Evolutionary conservation across 2,329 filamentous ascomycete species (phyloP), one percentile per base, ranked within the genome.

Genomic region (Trichoderma aggressivum): DNA sequence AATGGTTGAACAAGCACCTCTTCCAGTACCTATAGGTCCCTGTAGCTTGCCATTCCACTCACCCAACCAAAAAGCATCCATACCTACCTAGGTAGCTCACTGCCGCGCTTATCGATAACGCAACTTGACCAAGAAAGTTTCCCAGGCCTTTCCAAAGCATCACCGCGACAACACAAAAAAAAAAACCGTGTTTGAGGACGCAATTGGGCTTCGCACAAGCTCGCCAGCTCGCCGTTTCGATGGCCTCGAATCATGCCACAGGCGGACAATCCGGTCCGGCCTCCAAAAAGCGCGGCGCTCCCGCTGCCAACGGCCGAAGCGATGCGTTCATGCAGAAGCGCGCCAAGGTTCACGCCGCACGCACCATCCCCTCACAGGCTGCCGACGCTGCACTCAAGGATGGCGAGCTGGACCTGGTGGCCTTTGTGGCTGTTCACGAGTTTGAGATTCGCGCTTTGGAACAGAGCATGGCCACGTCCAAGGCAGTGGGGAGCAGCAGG

Each of bases 371-470:
- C 50, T 80, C 83, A 21, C 86, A 88, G 75, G 80, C 82, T 18
- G 82, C 86, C 18, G 83, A 87, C 53, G 83, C 83, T 11, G 86
- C 85, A 7, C 80, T 88, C 28, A 85, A 85, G 64, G 89, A 92
- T 81, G 96, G 95, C 78, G 91, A 97, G 78, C 86, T 99, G 72
- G 91, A 98, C 78, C 87, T 98, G 65, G 89, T 92, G 75, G 89
- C 91, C 32, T 99, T 98, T 77, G 87, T 98, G 75, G 90, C 90
- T 75, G 91, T 94, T 12, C 92, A 94, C 72, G 91, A 97, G 78
- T 97, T 93, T 77, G 95, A 98, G 83, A 97, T 99, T 76, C 89
- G 88, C 71, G 91, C 94, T 1, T 84, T 98, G 60, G 92, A 97
- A 79, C 86, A 91, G 77, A 93, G 92, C 72, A 96, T 98, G 87